Conservation (phyloP, 2,329 filamentous ascomycete species). For the Aspergillus fumigatus region DNA sequence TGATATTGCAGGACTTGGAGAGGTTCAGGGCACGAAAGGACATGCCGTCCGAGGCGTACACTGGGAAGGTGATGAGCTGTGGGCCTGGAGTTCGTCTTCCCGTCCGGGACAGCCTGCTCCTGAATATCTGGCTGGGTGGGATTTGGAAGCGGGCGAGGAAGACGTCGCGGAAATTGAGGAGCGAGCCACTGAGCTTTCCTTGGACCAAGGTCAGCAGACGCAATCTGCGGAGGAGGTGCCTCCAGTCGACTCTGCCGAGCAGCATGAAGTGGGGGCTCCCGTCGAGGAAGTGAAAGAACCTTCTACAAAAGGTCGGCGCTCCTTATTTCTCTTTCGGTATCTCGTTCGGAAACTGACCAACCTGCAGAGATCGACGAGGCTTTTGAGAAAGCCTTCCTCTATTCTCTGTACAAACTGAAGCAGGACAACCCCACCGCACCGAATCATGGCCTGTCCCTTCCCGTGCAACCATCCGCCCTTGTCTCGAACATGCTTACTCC, state of each 20-base stretch:
- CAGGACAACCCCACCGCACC: conserved; percentile 49
- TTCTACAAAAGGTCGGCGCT: conserved; percentile 50
- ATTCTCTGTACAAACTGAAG: conserved; percentile 57
- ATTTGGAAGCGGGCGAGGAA: conserved; percentile 25
- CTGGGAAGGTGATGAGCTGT: conserved; percentile 67
- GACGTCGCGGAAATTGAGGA: conserved; percentile 40
- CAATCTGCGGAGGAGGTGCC: conserved; percentile 10
- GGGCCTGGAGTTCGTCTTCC: conserved; percentile 56
- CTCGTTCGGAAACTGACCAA: conserved; percentile 8
- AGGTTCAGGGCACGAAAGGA: conserved; percentile 58
- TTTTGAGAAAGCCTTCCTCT: conserved; percentile 62
- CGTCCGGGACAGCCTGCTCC: conserved; percentile 52
- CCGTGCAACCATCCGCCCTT: conserved; percentile 59
- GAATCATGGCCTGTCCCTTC: conserved; percentile 56
- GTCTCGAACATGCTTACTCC: conserved; percentile 63
- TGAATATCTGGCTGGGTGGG: conserved; percentile 51
- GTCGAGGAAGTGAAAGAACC: conserved; percentile 47
- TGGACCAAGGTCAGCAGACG: conserved; percentile 26
- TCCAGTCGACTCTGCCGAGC: conserved; percentile 16
- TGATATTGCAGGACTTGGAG: conserved; percentile 52
- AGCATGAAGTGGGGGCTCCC: conserved; percentile 30
- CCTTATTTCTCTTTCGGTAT: neutral
- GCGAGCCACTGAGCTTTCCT: conserved; percentile 37
- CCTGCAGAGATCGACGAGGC: conserved; percentile 62
- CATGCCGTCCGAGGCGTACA: conserved; percentile 62